Percentiles rank a stretch among this genome's conserved stretches.
Conservation (phyloP, 371 early-diverging fungal genomes). For the Sporodiniella umbellata region DNA sequence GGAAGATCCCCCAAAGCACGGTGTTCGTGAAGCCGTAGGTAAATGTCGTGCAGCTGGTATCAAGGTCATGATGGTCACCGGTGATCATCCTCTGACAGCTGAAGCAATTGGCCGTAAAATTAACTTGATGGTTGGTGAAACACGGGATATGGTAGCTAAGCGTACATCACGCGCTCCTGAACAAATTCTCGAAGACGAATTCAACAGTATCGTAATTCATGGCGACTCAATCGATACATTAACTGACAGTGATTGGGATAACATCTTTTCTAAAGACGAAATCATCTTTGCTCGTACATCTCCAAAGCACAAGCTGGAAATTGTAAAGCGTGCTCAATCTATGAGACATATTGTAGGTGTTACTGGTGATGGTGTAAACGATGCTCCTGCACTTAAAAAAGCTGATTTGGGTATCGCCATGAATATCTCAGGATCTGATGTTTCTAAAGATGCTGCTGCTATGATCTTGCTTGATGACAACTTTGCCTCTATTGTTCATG, state of each 20-base stretch:
- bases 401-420: slow-evolving; percentile 97
- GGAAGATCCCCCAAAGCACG: slow-evolving; percentile 88
- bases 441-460: slow-evolving; percentile 95
- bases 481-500: slow-evolving; percentile 85
- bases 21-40: slow-evolving; percentile 73
- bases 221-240: slow-evolving; percentile 84
- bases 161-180: slow-evolving; percentile 56
- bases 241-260: slow-evolving; percentile 87
- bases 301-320: slow-evolving; percentile 95
- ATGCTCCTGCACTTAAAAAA: slow-evolving; percentile 91
- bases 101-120: slow-evolving; percentile 90
- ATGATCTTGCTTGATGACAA: slow-evolving; percentile 97
- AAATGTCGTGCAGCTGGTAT: slow-evolving; percentile 91
- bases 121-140: slow-evolving; percentile 87
- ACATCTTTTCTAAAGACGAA: slow-evolving; percentile 30
- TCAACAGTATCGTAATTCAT: slow-evolving; percentile 87
- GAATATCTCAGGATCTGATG: slow-evolving; percentile 93
- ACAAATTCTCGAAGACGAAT: slow-evolving; percentile 74
- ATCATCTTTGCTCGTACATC: slow-evolving; percentile 85
- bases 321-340: slow-evolving; percentile 77
- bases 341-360: slow-evolving; percentile 45
- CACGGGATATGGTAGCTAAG: slow-evolving; percentile 72
- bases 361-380: slow-evolving; percentile 96
- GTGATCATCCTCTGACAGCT: slow-evolving; percentile 89
- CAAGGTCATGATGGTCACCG: slow-evolving; percentile 89